Base-by-base conservation (phyloP, 352 stramenopile species). In the Pythium vanterpoolii region DNA sequence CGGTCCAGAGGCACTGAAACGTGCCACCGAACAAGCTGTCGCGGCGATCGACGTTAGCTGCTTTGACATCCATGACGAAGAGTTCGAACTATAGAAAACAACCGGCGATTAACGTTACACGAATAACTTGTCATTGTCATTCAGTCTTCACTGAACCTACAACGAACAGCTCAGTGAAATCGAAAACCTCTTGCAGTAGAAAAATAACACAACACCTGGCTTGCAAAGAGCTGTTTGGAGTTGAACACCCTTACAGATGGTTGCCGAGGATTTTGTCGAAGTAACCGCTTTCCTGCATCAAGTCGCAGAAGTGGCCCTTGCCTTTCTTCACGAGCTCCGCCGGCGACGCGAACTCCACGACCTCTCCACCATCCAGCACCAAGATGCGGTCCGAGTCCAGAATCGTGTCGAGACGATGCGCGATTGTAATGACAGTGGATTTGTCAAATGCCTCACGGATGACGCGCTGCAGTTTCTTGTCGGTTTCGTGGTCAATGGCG, bases 371-470 rank as follows among this genome's bases (percentile, higher is more conserved):
- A 56, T 96, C 90, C 36, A 59, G 3, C 13, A 50, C 39, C n/a
- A 50, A 42, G 28, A 59, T 42, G 39, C 38, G 51, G 24, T 59
- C 51, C 26, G n/a, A 48, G 9, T 48, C n/a, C 40, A 49, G 30
- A 26, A 42, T 59, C 28, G 38, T 39, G 40, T 59, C 38, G 3
- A 59, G 34, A 30, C 51, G 39, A 36, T 59, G 51, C 4, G 39
- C 40, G 68, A 99, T 98, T 1, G 93, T 98, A 2, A 99, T 57
- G 31, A 98, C 72, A 0, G 97, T 99, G 14, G 83, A 97, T 18
- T 85, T 58, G 11, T 60, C 66, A 59, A 99, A 99, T 7, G 76
- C 74, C 19, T 67, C 66, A 18, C 75, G 79, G 60, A 98, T 96
- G 8, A 88, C 69, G 13, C 68, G 43, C 51, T 94, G 83, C 30